These are phyloP conservation scores for Suillus placidus DNA, from an alignment of 768 basidiomycete genomes.

Conservation along the genomic window DNA sequence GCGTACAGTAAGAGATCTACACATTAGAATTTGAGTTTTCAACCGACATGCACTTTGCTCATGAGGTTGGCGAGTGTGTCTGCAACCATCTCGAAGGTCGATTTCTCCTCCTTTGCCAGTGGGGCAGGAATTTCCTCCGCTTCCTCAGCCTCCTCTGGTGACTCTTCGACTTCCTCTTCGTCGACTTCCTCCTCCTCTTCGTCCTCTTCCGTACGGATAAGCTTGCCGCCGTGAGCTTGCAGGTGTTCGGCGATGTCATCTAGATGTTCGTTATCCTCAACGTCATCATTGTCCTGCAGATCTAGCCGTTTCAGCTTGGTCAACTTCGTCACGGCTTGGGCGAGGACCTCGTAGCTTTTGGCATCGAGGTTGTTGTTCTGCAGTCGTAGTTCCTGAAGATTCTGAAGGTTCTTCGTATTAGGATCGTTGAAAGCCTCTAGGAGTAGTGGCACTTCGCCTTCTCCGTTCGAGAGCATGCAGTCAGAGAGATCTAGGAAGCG, in stretches of 20 bases:
- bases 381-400: slow-evolving; percentile 75
- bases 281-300: slow-evolving; percentile 88
- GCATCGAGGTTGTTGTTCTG: slow-evolving; percentile 92
- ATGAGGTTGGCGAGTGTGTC: slow-evolving; percentile 69
- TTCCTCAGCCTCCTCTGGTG: slow-evolving; percentile 34
- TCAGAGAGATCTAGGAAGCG: slow-evolving; percentile 78
- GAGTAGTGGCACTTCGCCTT: slow-evolving; percentile 76
- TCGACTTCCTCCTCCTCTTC: slow-evolving; percentile 71
- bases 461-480: slow-evolving; percentile 75
- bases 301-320: slow-evolving; percentile 68
- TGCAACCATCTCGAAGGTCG: slow-evolving; percentile 38
- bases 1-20: slow-evolving; percentile 12
- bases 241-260: slow-evolving; percentile 55
- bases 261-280: slow-evolving; percentile 71
- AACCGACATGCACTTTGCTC: slow-evolving; percentile 59
- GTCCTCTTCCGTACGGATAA: slow-evolving; percentile 77
- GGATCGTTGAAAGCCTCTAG: slow-evolving; percentile 68
- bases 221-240: slow-evolving; percentile 66
- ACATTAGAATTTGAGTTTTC: slow-evolving; percentile 15
- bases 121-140: slow-evolving; percentile 25
- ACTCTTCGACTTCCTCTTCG: slow-evolving; percentile 40
- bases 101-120: slow-evolving; percentile 23
- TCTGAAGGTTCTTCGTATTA: slow-evolving; percentile 46
- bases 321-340: slow-evolving; percentile 64
- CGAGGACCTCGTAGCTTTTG: slow-evolving; percentile 66